A percentile compares a stretch with the other conserved stretches of the same genome.
Evolutionary conservation across 805 yeast species (phyloP).

Genomic region (Suhomyces sp.): DNA sequence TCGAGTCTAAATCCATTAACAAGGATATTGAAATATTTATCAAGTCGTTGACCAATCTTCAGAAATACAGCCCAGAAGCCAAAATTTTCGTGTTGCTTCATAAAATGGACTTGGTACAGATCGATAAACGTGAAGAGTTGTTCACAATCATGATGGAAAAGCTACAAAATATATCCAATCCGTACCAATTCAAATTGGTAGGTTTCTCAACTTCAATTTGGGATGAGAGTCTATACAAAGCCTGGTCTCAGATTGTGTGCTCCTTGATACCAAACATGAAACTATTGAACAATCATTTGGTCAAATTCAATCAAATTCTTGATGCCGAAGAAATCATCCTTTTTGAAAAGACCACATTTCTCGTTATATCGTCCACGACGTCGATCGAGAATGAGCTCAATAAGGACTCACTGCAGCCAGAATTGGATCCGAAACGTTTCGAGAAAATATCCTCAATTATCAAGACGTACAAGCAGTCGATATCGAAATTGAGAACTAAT

Average conservation of each 20-base stretch:
- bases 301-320: constrained; percentile 67
- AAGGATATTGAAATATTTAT: constrained; percentile 92
- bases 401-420: constrained; percentile 13
- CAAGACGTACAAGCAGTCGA: constrained; percentile 91
- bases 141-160: constrained; percentile 82
- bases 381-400: constrained; percentile 29
- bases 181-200: constrained; percentile 58
- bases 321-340: constrained; percentile 87
- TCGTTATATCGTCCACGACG: constrained; percentile 67
- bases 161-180: constrained; percentile 69
- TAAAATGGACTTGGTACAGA: constrained; percentile 93
- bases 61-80: constrained; percentile 84
- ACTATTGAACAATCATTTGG: constrained; percentile 69
- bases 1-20: constrained; percentile 84
- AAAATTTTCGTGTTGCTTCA: constrained; percentile 89
- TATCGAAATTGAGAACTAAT: constrained; percentile 80
- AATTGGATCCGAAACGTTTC: constrained; percentile 84
- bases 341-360: constrained; percentile 90
- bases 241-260: constrained; percentile 96
- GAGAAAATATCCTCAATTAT: constrained; percentile 92
- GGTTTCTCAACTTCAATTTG: constrained; percentile 96
- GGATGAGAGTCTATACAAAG: constrained; percentile 94
- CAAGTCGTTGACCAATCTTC: constrained; percentile 75
- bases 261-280: constrained; percentile 90
- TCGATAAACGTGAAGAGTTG: constrained; percentile 79